phyloP scores from a whole-genome alignment of 2,329 filamentous ascomycete species.

The Aureobasidium sp. region DNA sequence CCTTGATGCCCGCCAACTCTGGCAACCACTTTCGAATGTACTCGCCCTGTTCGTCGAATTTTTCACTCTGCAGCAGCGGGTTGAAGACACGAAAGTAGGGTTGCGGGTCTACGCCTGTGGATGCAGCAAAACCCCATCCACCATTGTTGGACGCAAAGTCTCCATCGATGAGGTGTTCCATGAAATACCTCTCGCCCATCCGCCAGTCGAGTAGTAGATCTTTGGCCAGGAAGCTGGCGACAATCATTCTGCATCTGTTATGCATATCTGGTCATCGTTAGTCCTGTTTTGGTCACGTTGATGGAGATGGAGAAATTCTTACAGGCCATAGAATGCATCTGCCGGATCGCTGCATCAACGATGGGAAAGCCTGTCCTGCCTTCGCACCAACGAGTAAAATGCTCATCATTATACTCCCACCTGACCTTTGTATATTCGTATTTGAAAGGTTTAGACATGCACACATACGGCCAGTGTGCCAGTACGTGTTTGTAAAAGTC shows the following conservation, averaged over 20 bases:
- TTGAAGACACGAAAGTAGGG: conserved; percentile 92
- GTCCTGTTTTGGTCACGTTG: no score
- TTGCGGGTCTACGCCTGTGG: conserved; percentile 73
- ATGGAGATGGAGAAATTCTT: no score
- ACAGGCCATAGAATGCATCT: conserved; percentile 53
- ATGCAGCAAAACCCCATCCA: conserved; percentile 60
- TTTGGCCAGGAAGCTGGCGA: conserved; percentile 72
- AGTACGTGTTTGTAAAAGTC: conserved; percentile 87
- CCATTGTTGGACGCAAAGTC: conserved; percentile 75
- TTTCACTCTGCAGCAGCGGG: conserved; percentile 75
- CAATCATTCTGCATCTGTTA: conserved; percentile 78
- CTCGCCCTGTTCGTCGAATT: conserved; percentile 69
- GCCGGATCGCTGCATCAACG: conserved; percentile 80
- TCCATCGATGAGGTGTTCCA: conserved; percentile 71
- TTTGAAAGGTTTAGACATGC: conserved; percentile 74
- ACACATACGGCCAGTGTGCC: conserved; percentile 76
- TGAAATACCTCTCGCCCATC: conserved; percentile 73
- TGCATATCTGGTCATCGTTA: conserved; percentile 57
- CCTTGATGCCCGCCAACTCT: conserved; percentile 59
- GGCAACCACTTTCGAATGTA: conserved; percentile 81
- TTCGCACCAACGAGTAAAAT: conserved; percentile 67
- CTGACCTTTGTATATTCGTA: conserved; percentile 74
- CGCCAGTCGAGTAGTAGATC: conserved; percentile 79
- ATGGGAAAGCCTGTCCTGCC: conserved; percentile 75
- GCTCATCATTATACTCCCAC: conserved; percentile 68